Evolutionary conservation across 2,329 filamentous ascomycete genomes (phyloP).

Genomic region (Coniochaeta ligniaria): DNA sequence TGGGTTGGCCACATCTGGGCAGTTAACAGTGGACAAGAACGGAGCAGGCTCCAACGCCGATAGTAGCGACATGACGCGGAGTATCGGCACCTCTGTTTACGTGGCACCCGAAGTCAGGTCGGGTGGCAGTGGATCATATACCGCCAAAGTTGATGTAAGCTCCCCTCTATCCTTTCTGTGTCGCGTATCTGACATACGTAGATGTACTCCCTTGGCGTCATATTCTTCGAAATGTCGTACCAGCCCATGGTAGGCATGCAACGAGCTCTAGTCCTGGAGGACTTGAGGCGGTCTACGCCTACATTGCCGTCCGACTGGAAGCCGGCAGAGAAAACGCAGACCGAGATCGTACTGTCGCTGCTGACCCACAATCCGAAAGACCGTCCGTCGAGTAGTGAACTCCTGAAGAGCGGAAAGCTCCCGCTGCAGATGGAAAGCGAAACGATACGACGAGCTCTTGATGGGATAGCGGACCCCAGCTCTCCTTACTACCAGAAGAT

Average conservation of each 20-base stretch:
- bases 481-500: slow-evolving; percentile 89
- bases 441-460: slow-evolving; percentile 75
- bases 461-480: slow-evolving; percentile 70
- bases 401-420: slow-evolving; percentile 78
- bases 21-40: slow-evolving; percentile 57
- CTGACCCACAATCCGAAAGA: slow-evolving; percentile 77
- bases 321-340: slow-evolving; percentile 62
- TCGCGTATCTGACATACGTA: slow-evolving; percentile 19
- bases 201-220: slow-evolving; percentile 97
- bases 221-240: slow-evolving; percentile 98
- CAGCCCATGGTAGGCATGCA: slow-evolving; percentile 56
- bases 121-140: slow-evolving; percentile 68
- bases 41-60: slow-evolving; percentile 31
- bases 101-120: slow-evolving; percentile 88
- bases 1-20: slow-evolving; percentile 83
- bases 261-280: slow-evolving; percentile 55
- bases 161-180: background rate
- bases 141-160: slow-evolving; percentile 82
- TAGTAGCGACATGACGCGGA: slow-evolving; percentile 60
- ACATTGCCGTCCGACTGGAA: slow-evolving; percentile 67
- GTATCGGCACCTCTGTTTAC: slow-evolving; percentile 77
- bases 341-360: slow-evolving; percentile 70
- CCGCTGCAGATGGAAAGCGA: slow-evolving; percentile 92
- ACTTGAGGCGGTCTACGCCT: slow-evolving; percentile 61
- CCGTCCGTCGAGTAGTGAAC: slow-evolving; percentile 72